Evolutionary conservation across 2,329 filamentous ascomycete genomes (phyloP).

Genomic region (Stagonosporopsis vannaccii): DNA sequence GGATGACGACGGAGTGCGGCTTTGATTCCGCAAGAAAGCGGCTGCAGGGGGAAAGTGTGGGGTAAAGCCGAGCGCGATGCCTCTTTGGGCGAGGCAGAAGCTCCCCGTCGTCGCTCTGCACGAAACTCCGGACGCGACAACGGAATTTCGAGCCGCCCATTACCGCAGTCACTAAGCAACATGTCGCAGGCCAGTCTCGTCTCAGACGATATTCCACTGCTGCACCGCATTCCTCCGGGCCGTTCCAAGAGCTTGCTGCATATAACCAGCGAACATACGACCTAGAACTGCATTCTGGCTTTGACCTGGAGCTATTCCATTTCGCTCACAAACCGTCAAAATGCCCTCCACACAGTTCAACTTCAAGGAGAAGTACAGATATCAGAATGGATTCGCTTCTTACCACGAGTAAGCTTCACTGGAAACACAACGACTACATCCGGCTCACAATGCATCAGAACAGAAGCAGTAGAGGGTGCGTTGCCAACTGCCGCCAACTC

Average conservation of each 20-base stretch:
- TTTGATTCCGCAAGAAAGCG: constrained; percentile 36
- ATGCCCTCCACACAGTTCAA: constrained; percentile 73
- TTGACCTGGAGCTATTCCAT: constrained; percentile 16
- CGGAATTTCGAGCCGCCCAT: constrained; percentile 41
- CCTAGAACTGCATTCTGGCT: constrained; percentile 27
- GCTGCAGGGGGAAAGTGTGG: constrained; percentile 25
- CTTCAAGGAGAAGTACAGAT: constrained; percentile 73
- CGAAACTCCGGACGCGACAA: constrained; percentile 12
- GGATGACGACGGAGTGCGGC: constrained; percentile 33
- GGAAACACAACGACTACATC: background rate
- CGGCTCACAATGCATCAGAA: constrained; percentile 56
- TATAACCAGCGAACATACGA: background rate
- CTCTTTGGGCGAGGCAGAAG: constrained; percentile 4
- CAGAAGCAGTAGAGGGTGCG: constrained; percentile 77
- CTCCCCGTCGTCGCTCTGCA: constrained; percentile 25
- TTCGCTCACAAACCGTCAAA: constrained; percentile 33
- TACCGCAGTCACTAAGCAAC: constrained; percentile 31
- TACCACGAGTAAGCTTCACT: constrained; percentile 73
- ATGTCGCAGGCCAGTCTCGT: constrained; percentile 26
- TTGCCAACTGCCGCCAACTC: constrained; percentile 80
- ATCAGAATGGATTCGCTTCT: constrained; percentile 79
- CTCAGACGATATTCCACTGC: background rate
- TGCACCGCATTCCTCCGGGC: constrained; percentile 2
- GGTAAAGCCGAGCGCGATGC: constrained; percentile 28
- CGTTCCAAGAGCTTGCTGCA: background rate